Conservation (phyloP, 139 green algal species). For the Microglena sp. region DNA sequence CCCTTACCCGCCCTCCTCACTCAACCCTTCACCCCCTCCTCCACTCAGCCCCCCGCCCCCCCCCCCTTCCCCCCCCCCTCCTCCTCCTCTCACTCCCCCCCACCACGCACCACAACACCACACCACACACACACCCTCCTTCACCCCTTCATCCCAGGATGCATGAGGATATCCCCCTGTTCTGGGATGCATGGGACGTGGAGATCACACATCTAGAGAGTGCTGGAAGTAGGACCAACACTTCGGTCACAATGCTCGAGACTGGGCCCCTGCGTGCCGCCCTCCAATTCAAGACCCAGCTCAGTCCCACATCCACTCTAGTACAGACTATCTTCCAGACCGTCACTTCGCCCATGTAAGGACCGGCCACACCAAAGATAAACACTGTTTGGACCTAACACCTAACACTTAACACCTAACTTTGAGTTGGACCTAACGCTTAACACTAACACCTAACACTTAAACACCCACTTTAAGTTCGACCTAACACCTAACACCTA, state of each 20-base stretch:
- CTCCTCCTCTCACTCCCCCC: background rate
- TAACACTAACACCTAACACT: no score
- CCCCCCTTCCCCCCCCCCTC: background rate
- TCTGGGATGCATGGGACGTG: constrained; percentile 34
- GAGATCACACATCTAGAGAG: constrained; percentile 31
- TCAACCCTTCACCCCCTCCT: no score
- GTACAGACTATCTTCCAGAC: constrained; percentile 17
- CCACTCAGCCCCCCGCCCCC: no score
- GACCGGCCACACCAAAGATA: no score
- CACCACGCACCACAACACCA: background rate
- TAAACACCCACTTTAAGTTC: no score
- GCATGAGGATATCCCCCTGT: constrained; percentile 16
- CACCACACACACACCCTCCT: no score
- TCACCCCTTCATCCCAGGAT: background rate
- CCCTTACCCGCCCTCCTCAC: no score
- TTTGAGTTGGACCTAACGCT: no score
- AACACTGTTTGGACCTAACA: no score
- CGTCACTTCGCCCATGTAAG: background rate
- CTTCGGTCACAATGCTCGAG: constrained; percentile 19
- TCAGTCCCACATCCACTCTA: constrained; percentile 7
- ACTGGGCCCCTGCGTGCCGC: constrained; percentile 8
- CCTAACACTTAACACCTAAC: no score
- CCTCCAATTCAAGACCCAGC: constrained; percentile 2
- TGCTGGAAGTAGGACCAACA: constrained; percentile 3
- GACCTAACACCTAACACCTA: no score